These are phyloP conservation scores for Ogataea populi-albae DNA, from an alignment of 805 yeast genomes.

Conservation along the genomic window DNA sequence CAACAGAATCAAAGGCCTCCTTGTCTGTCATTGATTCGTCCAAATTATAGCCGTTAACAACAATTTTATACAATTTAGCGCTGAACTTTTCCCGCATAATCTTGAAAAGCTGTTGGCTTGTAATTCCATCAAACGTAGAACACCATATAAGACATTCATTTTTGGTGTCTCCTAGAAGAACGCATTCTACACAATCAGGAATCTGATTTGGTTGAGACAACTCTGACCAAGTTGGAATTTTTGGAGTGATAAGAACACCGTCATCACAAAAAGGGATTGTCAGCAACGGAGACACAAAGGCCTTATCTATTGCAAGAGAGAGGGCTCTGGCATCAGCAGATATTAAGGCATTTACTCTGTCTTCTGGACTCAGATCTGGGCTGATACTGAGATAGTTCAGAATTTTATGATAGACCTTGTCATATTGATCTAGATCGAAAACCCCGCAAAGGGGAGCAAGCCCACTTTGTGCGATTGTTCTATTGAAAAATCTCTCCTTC, in stretches of 20 bases:
- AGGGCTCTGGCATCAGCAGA: slow-evolving; percentile 5
- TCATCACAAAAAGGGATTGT: slow-evolving; percentile 10
- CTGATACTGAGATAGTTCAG: slow-evolving; percentile 11
- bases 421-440: slow-evolving; percentile 7
- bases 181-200: slow-evolving; percentile 7
- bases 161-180: slow-evolving; percentile 5
- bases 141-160: slow-evolving; percentile 9
- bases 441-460: slow-evolving; percentile 13
- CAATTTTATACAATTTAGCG: slow-evolving; percentile 1
- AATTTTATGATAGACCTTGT: slow-evolving; percentile 10
- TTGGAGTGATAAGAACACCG: slow-evolving; percentile 2
- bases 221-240: slow-evolving; percentile 10
- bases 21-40: background rate
- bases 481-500: slow-evolving; percentile 5
- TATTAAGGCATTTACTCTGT: slow-evolving; percentile 2
- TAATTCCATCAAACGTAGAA: slow-evolving; percentile 3
- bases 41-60: slow-evolving; percentile 1
- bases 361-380: slow-evolving; percentile 1
- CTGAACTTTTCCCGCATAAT: background rate
- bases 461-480: slow-evolving; percentile 16
- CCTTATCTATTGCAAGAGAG: slow-evolving; percentile 6
- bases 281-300: slow-evolving; percentile 4
- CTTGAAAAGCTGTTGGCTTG: background rate
- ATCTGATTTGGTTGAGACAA: slow-evolving; percentile 2
- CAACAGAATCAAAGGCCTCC: slow-evolving; percentile 4